Percentiles rank a stretch among this genome's conserved stretches.
phyloP scores from a whole-genome alignment of 2,329 filamentous ascomycete species.

The Sporothrix protearum region DNA sequence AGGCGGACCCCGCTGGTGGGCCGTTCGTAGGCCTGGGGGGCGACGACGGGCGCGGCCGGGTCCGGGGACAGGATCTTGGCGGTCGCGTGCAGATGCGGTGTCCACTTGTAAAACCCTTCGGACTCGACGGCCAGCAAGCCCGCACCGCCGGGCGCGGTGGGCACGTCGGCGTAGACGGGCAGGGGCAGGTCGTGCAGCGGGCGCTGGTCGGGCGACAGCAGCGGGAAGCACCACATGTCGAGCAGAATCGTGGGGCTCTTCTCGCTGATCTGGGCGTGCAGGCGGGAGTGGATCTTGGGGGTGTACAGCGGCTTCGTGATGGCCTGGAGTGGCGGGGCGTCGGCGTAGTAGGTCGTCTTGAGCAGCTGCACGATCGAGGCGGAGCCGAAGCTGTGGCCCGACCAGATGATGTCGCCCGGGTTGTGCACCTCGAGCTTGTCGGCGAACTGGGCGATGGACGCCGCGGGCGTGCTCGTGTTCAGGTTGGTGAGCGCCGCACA shows the following conservation, averaged over 20 bases:
- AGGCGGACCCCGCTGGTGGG: constrained; percentile 42
- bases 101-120: constrained; percentile 76
- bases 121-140: constrained; percentile 69
- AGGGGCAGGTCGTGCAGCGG: constrained; percentile 70
- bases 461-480: constrained; percentile 45
- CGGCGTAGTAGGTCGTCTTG: constrained; percentile 71
- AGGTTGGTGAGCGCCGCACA: constrained; percentile 49
- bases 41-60: constrained; percentile 44
- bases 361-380: constrained; percentile 71
- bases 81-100: constrained; percentile 65
- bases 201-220: constrained; percentile 59
- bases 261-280: constrained; percentile 65
- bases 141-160: constrained; percentile 51
- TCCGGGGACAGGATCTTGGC: constrained; percentile 61
- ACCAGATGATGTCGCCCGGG: constrained; percentile 70
- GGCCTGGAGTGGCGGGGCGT: constrained; percentile 42
- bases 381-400: constrained; percentile 78
- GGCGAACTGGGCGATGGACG: constrained; percentile 56
- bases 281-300: constrained; percentile 52
- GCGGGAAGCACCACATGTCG: constrained; percentile 76
- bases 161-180: constrained; percentile 56
- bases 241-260: constrained; percentile 64
- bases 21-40: constrained; percentile 42
- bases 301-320: constrained; percentile 59
- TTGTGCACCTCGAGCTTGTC: constrained; percentile 63